Base-by-base conservation (phyloP, 441 rosid genomes). In the Corymbia calophylla region DNA sequence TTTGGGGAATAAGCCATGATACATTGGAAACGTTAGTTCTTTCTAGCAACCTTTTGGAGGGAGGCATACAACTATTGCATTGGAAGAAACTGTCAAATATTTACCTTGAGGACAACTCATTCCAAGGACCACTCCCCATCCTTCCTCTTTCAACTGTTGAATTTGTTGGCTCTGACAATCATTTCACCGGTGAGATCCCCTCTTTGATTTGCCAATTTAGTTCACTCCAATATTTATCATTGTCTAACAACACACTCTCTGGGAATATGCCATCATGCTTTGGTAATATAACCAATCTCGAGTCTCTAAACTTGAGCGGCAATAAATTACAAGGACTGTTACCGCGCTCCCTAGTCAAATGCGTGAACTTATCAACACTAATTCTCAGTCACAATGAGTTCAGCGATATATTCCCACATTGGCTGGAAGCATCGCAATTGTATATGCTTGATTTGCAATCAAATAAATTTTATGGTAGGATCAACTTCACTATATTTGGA, bases 271-370 rank as follows among this genome's bases (percentile, higher is more conserved):
- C 64, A 9, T 5, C 1, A 10, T 58, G 64, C 25, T 58, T 58
- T 1, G 1, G 7, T 58, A 25, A 58, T 25, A 10, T 58, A 25
- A 58, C 64, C 0, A 58, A 58, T 58, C 64, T 58, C 3, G 0
- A 0, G 3, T 0, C 0, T 25, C 3, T 25, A 25, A 0, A 10
- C n/a, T 25, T 58, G 15, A 25, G 64, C 0, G 10, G 5, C 1
- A 58, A 58, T 55, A 55, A 0, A 55, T 55, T 55, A 21, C 58
- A 55, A 55, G 25, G 58, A 18, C 25, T 10, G 19, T 55, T 55
- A 55, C 58, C 58, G 0, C 25, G 25, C 23, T 55, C 25, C 25
- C 25, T 55, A 1, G 58, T 55, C 25, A 55, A 55, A 55, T 55
- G 58, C 10, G 5, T 55, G 10, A 55, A 55, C 58, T 55, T 55